Evolutionary conservation across 768 basidiomycete genomes (phyloP).

Genomic region (Phanerochaete carnosa): DNA sequence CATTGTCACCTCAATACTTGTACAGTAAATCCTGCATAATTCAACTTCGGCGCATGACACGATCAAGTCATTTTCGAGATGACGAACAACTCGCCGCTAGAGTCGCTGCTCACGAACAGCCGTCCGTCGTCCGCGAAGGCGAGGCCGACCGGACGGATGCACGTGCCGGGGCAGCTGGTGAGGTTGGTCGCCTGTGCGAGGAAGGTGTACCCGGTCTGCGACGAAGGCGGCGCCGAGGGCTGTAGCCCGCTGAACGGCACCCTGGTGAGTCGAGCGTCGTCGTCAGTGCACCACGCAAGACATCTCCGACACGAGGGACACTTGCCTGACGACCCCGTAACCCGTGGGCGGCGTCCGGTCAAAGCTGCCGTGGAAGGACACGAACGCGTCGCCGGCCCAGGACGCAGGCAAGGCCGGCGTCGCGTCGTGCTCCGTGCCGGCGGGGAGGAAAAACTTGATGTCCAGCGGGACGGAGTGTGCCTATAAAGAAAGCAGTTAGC

Average conservation of each 20-base stretch:
- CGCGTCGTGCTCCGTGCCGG: background rate
- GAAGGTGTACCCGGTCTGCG: conserved; percentile 20
- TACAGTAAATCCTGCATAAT: background rate
- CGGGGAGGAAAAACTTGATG: conserved; percentile 37
- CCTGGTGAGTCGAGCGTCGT: background rate
- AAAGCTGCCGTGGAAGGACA: conserved; percentile 46
- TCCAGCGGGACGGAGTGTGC: conserved; percentile 47
- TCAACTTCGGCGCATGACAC: background rate
- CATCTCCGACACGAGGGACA: background rate
- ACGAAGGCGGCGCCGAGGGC: conserved; percentile 29
- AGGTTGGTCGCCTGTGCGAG: conserved; percentile 39
- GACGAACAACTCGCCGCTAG: conserved; percentile 36
- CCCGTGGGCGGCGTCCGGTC: conserved; percentile 40
- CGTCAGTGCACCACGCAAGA: background rate
- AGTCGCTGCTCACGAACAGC: conserved; percentile 40
- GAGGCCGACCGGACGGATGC: conserved; percentile 44
- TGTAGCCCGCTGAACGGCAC: background rate
- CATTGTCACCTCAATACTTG: too few relatives aligned
- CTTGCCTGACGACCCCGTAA: conserved; percentile 42
- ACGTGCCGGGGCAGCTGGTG: conserved; percentile 35
- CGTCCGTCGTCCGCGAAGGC: conserved; percentile 33
- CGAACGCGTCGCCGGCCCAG: conserved; percentile 34
- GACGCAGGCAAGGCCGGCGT: conserved; percentile 23
- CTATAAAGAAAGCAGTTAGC: conserved; percentile 18
- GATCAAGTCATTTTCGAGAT: background rate